Percentiles rank a stretch among this genome's conserved stretches.
phyloP scores from a whole-genome alignment of 2,329 filamentous ascomycete genomes.

The Arthroderma sp. region DNA sequence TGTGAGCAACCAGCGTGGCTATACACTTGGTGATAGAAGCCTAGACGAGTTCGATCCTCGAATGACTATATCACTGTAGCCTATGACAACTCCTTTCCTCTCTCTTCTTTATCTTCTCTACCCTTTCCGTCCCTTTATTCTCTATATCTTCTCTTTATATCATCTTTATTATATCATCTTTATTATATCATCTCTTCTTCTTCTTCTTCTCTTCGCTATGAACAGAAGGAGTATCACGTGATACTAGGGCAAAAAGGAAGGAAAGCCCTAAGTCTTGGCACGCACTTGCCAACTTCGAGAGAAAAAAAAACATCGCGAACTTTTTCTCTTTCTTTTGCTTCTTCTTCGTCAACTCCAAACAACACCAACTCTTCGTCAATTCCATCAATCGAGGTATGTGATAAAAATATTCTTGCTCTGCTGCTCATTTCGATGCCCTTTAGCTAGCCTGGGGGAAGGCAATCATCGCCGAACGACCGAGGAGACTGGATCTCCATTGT shows the following conservation, averaged over 20 bases:
- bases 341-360: neutral
- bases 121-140: neutral
- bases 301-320: slow-evolving; percentile 18
- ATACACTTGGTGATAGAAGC: slow-evolving; percentile 13
- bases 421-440: slow-evolving; percentile 9
- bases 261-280: slow-evolving; percentile 19
- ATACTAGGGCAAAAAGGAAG: slow-evolving; percentile 7
- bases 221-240: neutral
- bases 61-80: neutral
- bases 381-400: slow-evolving; percentile 34
- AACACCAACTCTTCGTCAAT: slow-evolving; percentile 7
- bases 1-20: slow-evolving; percentile 32
- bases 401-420: slow-evolving; percentile 12
- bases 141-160: neutral
- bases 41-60: neutral
- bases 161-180: neutral
- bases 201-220: neutral
- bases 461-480: slow-evolving; percentile 24
- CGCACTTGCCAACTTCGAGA: slow-evolving; percentile 16
- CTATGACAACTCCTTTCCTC: neutral
- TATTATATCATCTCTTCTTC: neutral
- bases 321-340: neutral
- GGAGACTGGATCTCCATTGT: neutral
- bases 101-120: neutral
- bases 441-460: slow-evolving; percentile 34